Evolutionary conservation across 192 early-diverging fungal genomes (phyloP), one percentile per base, ranked within the genome.

Genomic region (Paraglomus brasilianum): DNA sequence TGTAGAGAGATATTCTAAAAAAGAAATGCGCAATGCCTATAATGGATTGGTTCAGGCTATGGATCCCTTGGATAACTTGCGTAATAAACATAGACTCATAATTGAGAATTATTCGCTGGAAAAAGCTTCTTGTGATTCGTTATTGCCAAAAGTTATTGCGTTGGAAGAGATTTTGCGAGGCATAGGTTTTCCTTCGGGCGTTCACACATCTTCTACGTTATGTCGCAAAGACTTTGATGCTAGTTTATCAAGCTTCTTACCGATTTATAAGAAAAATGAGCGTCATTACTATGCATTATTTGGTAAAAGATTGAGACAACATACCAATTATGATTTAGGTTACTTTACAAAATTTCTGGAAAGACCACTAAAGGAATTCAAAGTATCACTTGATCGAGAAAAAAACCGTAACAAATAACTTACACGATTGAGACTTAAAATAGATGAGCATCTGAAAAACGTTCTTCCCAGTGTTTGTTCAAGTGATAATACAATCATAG

Each of bases 241-340:
- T 0, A 15, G 36, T 11, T 0, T 4, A 0, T 15, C 0, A 1
- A 39, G 36, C 7, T 1, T 57, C n/a, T n/a, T n/a, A 22, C 56
- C 56, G 3, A 58, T 39, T 41, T 39, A 39, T 39, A 58, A 58
- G 56, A n/a, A n/a, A n/a, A n/a, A n/a, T n/a, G n/a, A n/a, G n/a
- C n/a, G n/a, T n/a, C n/a, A n/a, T n/a, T n/a, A n/a, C n/a, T n/a
- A n/a, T n/a, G n/a, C n/a, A n/a, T n/a, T n/a, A n/a, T n/a, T n/a
- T n/a, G n/a, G n/a, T n/a, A n/a, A n/a, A n/a, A n/a, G n/a, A n/a
- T n/a, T n/a, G n/a, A n/a, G n/a, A 39, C 56, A 0, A 4, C 36
- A 58, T 41, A 14, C 36, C 42, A 39, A 58, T 40, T 58, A 58
- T 39, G 42, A 58, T 39, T 5, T 40, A 58, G 42, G 42, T 1